A percentile compares a stretch with the other conserved stretches of the same genome.
These are phyloP conservation scores for Candida sanyaensis DNA, from an alignment of 1,139 yeast species.

Conservation along the genomic window DNA sequence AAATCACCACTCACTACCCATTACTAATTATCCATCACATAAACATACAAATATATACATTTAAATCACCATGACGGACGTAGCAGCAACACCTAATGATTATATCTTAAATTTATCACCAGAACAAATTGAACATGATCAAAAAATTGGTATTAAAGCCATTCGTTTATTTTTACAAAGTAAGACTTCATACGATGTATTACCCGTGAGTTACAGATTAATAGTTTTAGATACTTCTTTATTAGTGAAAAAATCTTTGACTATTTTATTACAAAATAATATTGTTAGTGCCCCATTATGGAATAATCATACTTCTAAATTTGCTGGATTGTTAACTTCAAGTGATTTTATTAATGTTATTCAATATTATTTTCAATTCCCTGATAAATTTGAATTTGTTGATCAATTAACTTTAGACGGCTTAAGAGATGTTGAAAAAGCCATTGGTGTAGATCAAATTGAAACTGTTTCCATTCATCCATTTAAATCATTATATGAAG, in stretches of 20 bases:
- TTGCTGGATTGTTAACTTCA: constrained; percentile 92
- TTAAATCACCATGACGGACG: constrained; percentile 11
- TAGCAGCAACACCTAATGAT: constrained; percentile 42
- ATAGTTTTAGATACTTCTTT: constrained; percentile 93
- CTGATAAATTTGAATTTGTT: constrained; percentile 87
- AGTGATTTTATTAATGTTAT: constrained; percentile 94
- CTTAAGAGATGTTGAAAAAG: constrained; percentile 79
- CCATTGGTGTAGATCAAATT: constrained; percentile 84
- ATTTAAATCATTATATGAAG: constrained; percentile 85
- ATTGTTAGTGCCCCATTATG: constrained; percentile 97
- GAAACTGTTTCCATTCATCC: constrained; percentile 93
- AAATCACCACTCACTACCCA: background rate
- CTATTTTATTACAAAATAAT: constrained; percentile 86
- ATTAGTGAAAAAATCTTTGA: constrained; percentile 86
- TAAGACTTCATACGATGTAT: constrained; percentile 93
- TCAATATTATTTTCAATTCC: constrained; percentile 89
- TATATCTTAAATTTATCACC: constrained; percentile 43
- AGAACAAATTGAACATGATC: constrained; percentile 57
- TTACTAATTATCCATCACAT: no score
- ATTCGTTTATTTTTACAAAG: constrained; percentile 83
- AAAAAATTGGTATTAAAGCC: constrained; percentile 68
- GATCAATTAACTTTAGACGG: constrained; percentile 88
- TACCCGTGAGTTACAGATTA: constrained; percentile 92
- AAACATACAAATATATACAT: background rate
- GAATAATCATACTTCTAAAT: constrained; percentile 86